These are phyloP conservation scores for Chytriomyces confervae DNA, from an alignment of 192 early-diverging fungal species.

Conservation along the genomic window DNA sequence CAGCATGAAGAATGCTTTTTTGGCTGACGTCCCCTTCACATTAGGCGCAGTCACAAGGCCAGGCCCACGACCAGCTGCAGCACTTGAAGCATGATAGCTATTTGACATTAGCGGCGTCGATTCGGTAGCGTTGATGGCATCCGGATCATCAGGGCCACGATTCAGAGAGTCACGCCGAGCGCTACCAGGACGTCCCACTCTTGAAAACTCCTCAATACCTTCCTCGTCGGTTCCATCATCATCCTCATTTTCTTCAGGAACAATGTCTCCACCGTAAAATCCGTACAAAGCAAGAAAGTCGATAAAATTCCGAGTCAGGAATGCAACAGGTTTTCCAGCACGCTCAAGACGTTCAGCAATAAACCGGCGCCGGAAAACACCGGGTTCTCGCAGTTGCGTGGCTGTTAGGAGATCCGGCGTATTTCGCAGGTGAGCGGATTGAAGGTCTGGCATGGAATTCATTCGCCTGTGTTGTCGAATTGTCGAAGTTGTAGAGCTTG, in stretches of 20 bases:
- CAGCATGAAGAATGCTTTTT: conserved; percentile 64
- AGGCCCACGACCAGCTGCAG: conserved; percentile 8
- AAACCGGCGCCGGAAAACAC: conserved; percentile 89
- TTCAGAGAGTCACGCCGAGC: not conserved
- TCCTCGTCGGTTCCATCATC: conserved; percentile 36
- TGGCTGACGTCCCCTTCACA: conserved; percentile 55
- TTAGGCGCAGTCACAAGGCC: conserved; percentile 35
- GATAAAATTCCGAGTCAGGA: conserved; percentile 87
- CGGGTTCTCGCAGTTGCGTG: conserved; percentile 74
- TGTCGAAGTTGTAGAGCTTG: conserved; percentile 27
- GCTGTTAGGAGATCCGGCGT: conserved; percentile 36
- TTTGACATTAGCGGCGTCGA: conserved; percentile 40
- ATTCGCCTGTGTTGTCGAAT: conserved; percentile 33
- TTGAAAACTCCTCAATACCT: not conserved
- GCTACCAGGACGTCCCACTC: not conserved
- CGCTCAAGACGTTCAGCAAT: conserved; percentile 72
- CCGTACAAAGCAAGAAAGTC: conserved; percentile 93
- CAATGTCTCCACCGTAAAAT: conserved; percentile 93
- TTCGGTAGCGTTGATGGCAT: conserved; percentile 29
- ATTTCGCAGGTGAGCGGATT: conserved; percentile 8
- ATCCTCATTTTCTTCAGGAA: conserved; percentile 71
- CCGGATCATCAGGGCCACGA: not conserved
- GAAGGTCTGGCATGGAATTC: conserved; percentile 53
- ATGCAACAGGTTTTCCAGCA: conserved; percentile 65
- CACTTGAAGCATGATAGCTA: not conserved